Evolutionary conservation across 2,329 filamentous ascomycete species (phyloP), one percentile per base, ranked within the genome.

Genomic region (Neoscytalidium dimidiatum): DNA sequence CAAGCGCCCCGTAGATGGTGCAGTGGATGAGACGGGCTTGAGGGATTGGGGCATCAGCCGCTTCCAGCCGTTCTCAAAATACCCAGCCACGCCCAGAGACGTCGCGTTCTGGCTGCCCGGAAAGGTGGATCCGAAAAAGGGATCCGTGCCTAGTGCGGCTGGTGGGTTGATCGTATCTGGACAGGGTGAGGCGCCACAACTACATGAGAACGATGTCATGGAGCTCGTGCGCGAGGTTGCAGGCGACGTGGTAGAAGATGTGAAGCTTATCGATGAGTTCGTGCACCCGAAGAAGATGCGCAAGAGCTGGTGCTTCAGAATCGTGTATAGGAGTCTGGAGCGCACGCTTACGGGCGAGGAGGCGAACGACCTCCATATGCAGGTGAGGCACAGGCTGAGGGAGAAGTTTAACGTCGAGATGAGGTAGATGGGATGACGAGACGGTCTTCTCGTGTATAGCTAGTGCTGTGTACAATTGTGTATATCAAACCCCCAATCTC

Each of bases 161-260:
- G 68, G 75, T 66, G 69, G 77, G 73, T 67, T 72, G 68, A 75
- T 78, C 52, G 70, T 7, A 78, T 79, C 33, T 70, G 74, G 28
- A 31, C 51, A 56, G n/a, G 56, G 17, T 2, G 68, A 77, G 19
- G 73, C 78, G 3, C 38, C 57, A 23, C 56, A 38, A 0, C 92
- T 97, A 74, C 94, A 98, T 77, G 94, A 96, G 76, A 98, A 98
- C 79, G 95, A 99, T 77, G 83, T 98, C 60, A 98, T 98, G 94
- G 95, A 98, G 79, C 86, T 97, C 64, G 91, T 97, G 19, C 88
- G 95, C 69, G 89, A 89, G 49, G 84, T 94, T 52, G 92, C 88
- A 9, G 94, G 93, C 58, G 91, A 96, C 75, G 79, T 88, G 23
- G 92, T 95, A 38, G 95, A 99, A 79, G 92, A 97, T 76, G 94